These are phyloP conservation scores for Chrysoporthe cubensis DNA, from an alignment of 2,329 filamentous ascomycete genomes.

Conservation along the genomic window DNA sequence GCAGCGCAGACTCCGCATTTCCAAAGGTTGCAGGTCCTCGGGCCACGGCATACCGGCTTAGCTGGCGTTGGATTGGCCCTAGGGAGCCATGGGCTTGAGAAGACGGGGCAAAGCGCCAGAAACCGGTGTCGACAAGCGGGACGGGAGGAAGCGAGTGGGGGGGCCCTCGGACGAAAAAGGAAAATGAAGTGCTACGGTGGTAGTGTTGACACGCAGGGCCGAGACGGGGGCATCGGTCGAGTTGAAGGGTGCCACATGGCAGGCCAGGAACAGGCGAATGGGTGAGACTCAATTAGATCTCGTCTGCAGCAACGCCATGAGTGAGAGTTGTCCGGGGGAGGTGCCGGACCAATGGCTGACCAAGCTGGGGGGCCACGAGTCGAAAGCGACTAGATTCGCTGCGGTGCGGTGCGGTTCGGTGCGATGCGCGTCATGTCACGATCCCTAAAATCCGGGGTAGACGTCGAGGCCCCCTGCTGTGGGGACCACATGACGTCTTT, in stretches of 20 bases:
- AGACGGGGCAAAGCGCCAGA: constrained; percentile 55
- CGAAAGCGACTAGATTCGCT: neutral
- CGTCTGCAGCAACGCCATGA: neutral
- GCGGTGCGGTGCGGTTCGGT: constrained; percentile 5
- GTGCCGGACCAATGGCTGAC: constrained; percentile 16
- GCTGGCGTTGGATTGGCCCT: no score
- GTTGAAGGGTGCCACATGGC: constrained; percentile 20
- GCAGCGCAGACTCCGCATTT: no score
- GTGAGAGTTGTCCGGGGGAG: constrained; percentile 2
- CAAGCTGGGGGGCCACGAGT: neutral
- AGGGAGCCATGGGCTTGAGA: constrained; percentile 41
- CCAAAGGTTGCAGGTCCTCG: no score
- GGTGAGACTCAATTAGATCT: constrained; percentile 1
- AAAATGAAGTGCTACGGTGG: neutral
- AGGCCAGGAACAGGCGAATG: constrained; percentile 9
- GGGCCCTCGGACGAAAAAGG: neutral
- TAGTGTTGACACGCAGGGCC: neutral
- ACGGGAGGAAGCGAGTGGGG: neutral
- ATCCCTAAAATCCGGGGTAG: constrained; percentile 21
- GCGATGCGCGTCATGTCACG: constrained; percentile 24
- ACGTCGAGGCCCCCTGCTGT: constrained; percentile 21
- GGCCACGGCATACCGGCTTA: no score
- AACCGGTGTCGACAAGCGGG: constrained; percentile 31
- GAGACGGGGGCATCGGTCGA: neutral
- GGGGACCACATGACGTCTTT: constrained; percentile 20